phyloP scores from a whole-genome alignment of 805 yeast species.

The Kazachstania kunashirensis region DNA sequence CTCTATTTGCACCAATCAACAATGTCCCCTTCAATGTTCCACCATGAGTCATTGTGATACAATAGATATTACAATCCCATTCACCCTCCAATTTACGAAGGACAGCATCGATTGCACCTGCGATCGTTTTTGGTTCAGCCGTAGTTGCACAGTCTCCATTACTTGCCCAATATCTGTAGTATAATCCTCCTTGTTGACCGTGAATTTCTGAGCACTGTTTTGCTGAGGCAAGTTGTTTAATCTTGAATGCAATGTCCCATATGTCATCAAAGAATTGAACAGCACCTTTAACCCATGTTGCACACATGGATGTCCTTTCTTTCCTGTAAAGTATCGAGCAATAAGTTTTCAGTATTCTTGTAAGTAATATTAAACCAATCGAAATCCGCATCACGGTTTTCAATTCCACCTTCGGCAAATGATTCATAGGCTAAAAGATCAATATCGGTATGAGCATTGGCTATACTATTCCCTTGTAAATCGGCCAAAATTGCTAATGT shows the following conservation, averaged over 20 bases:
- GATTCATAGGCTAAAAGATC: background rate
- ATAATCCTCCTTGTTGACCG: background rate
- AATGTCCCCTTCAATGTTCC: slow-evolving; percentile 4
- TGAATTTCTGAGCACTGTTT: slow-evolving; percentile 2
- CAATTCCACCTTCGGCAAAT: background rate
- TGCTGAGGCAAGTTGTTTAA: background rate
- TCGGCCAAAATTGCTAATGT: background rate
- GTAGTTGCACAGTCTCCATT: slow-evolving; percentile 2
- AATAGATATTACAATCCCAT: slow-evolving; percentile 4
- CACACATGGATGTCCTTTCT: background rate
- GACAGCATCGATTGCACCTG: slow-evolving; percentile 5
- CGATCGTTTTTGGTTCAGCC: slow-evolving; percentile 2
- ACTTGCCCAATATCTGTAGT: slow-evolving; percentile 1
- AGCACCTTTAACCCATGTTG: slow-evolving; percentile 2
- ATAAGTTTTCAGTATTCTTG: background rate
- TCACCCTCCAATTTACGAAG: slow-evolving; percentile 1
- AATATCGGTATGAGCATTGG: slow-evolving; percentile 1
- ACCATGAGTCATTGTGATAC: slow-evolving; percentile 3
- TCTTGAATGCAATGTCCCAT: slow-evolving; percentile 1
- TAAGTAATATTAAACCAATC: slow-evolving; percentile 1
- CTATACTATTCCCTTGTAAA: background rate
- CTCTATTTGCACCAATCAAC: slow-evolving; percentile 2
- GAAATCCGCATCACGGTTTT: background rate
- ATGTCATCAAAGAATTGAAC: background rate
- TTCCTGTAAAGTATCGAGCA: background rate